Evolutionary conservation across 1,139 yeast species (phyloP), one percentile per base, ranked within the genome.

Genomic region (Suhomyces anneliseae): DNA sequence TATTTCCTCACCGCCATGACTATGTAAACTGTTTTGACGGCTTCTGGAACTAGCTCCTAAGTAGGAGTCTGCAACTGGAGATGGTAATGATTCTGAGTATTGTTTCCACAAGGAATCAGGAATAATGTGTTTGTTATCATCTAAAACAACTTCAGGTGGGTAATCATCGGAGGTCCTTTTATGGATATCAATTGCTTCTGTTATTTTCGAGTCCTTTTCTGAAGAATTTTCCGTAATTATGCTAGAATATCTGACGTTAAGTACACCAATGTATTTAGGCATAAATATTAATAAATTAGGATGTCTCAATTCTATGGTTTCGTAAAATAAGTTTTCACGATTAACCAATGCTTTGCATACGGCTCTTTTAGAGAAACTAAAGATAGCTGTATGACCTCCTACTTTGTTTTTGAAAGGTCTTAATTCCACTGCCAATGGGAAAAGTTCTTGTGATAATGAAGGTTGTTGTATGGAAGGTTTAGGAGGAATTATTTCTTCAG

Each of bases 311-410:
- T 93, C 97, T 40, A 93, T 85, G 6, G 86, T 82, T 64, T 95
- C 99, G 65, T 95, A 95, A 85, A 96, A 92, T 52, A 76, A 70
- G 64, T 93, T 89, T 61, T 95, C 99, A 52, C 96, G 75, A 58
- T 90, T 90, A 52, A 90, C 88, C 51, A 93, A 71, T 1, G 95
- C 95, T 65, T 95, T 95, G 66, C 99, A 93, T n/a, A 95, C 97
- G 0, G 98, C 98, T 48, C 89, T 76, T 56, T 85, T 87, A 7
- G 96, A 87, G 62, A 93, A 93, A 53, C 93, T 79, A 68, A 93
- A 95, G 40, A 95, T 90, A 1, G 98, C 97, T 0, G 97, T 93
- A 64, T 95, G 99, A 0, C 99, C 99, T 8, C 99, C 99, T 7
- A 95, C 99, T 61, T 88, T 88, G 62, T 93, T 92, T 54, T 85